Base-by-base conservation (phyloP, 2,329 filamentous ascomycete species). In the Alternaria arborescens region DNA sequence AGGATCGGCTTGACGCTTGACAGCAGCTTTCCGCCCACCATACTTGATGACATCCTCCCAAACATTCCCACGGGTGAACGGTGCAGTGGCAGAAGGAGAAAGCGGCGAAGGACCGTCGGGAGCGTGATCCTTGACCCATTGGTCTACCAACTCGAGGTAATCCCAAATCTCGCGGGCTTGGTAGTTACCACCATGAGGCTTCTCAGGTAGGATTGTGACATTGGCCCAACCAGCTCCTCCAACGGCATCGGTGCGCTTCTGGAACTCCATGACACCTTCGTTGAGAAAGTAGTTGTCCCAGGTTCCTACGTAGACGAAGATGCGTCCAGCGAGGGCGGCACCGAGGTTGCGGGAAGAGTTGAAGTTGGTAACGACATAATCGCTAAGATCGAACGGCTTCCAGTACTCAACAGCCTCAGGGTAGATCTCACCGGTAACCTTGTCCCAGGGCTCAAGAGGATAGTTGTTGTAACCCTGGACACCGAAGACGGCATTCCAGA, bases 361-460 rank as follows among this genome's bases (percentile, higher is more conserved):
- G 68, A 74, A 79, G 50, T 80, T 77, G 34, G 57, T 65, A 8
- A 70, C 69, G 34, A 80, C 64, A 43, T 77, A 77, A 52, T 76
- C 46, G 14, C 69, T 68, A 4, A 80, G 66, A 58, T 80, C 78
- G 36, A 79, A 72, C 0, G 69, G 70, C 56, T 77, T 78, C 78
- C 78, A 79, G 60, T 70, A 70, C 28, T 75, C 68, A 0, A 80
- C 76, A 4, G 77, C 77, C 16, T 73, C 75, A 0, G 67, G 75
- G 46, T 78, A 79, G 6, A 80, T 77, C 34, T 79, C 76, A 14
- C 77, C 77, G 0, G 77, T 78, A 26, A 78, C 75, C 55, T 79
- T 79, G 59, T 80, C 73, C 78, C 78, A 79, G 0, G 78, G 71
- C 61, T 77, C 77, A 8, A 80, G 73, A 8, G 77, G 77, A 48